These are phyloP conservation scores for Schoenoplectus triqueter DNA, from an alignment of 202 grass and related monocot genomes.

Conservation along the genomic window DNA sequence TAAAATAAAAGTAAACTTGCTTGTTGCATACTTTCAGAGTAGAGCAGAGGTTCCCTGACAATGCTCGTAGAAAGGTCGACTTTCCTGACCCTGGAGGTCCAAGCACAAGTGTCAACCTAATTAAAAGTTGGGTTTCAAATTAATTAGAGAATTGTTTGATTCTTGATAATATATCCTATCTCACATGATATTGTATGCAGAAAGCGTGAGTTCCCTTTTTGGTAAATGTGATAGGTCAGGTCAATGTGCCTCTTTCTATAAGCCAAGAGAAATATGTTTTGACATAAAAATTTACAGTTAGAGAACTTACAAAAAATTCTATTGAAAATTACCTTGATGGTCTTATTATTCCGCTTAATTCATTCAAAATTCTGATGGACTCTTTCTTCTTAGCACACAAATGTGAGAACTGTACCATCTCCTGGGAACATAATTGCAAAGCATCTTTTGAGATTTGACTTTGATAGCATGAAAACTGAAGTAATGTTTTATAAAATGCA, in stretches of 20 bases:
- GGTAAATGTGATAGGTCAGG: conserved; percentile 40
- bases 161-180: neutral
- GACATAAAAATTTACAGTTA: conserved; percentile 7
- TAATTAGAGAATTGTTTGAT: conserved; percentile 3
- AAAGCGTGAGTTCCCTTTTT: conserved; percentile 11
- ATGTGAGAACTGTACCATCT: conserved; percentile 54
- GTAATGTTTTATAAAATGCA: conserved; percentile 13
- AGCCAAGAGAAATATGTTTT: conserved; percentile 20
- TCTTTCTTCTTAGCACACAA: conserved; percentile 64
- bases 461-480: neutral
- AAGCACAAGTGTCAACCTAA: conserved; percentile 72
- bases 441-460: conserved; percentile 1
- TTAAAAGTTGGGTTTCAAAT: neutral
- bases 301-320: neutral
- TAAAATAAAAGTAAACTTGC: neutral
- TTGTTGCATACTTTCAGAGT: conserved; percentile 45
- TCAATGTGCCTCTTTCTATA: conserved; percentile 32
- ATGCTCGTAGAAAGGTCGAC: conserved; percentile 60
- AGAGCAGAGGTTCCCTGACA: conserved; percentile 56
- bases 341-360: conserved; percentile 61
- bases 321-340: conserved; percentile 59
- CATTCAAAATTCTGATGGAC: conserved; percentile 68
- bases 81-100: conserved; percentile 66
- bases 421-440: conserved; percentile 49
- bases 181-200: neutral